Evolutionary conservation across 495 filamentous ascomycete species (phyloP), one percentile per base, ranked within the genome.

Genomic region (Aspergillus diversus): DNA sequence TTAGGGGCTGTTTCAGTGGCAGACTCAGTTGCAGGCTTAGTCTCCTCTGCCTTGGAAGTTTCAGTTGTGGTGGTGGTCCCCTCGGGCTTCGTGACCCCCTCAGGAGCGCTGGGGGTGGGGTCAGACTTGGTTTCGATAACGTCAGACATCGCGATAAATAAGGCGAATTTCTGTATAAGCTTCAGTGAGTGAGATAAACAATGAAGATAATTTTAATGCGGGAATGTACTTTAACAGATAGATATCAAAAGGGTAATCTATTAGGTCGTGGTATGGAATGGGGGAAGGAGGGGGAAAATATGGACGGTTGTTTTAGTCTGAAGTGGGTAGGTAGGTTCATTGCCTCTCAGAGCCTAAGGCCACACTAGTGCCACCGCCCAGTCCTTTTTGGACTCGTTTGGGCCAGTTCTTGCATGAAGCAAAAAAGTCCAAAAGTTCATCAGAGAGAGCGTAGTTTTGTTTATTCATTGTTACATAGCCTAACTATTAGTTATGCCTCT

Each of bases 91-190:
- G 66, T 63, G 51, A 63, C 63, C 39, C 64, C 76, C 71, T 77
- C 78, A 74, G 73, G 72, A 72, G 72, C 73, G 64, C 68, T 67
- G 63, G 76, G 77, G 76, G 80, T 73, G 74, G 78, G 75, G 76
- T 84, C 77, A 65, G 79, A 77, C 73, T 80, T 80, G 66, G 75
- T 76, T 65, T 80, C 79, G 64, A 77, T 67, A 62, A 73, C 71
- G 74, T 80, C 79, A 76, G 80, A 79, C 80, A 82, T 82, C 65
- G 57, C 73, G 76, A 66, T 54, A 33, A 65, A 52, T 47, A 48
- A 34, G 51, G 48, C 9, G 51, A 27, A 15, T 54, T 60, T 61
- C 63, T 68, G 65, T 31, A 37, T 37, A 48, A 12, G n/a, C 21
- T 31, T 49, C 21, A 2, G 21, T 27, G 21, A 27, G 21, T 27